A percentile compares a stretch with the other conserved stretches of the same genome.
Conservation (phyloP, 148 eudicot species). For the Persicaria tinctoria region DNA sequence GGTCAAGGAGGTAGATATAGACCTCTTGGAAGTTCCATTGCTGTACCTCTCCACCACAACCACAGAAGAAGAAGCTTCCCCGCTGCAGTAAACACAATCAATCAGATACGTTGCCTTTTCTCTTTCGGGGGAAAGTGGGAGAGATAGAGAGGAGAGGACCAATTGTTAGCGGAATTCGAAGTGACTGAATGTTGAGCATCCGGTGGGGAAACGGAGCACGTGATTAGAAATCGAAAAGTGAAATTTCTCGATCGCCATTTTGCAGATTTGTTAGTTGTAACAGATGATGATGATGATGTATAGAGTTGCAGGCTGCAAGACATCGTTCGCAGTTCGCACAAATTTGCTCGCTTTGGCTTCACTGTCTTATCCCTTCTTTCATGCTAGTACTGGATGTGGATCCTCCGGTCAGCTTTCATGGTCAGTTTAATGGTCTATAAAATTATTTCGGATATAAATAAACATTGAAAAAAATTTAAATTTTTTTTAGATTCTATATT, state of each 20-base stretch:
- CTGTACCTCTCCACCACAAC: slow-evolving; percentile 63
- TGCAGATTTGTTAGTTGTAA: neutral
- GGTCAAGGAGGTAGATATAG: slow-evolving; percentile 4
- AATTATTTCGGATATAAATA: too few relatives aligned
- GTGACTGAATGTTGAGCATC: slow-evolving; percentile 9
- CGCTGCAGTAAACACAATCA: slow-evolving; percentile 27
- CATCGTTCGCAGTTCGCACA: neutral
- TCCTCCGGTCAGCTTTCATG: too few relatives aligned
- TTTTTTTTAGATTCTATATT: too few relatives aligned
- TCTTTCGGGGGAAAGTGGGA: neutral
- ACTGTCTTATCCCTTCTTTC: slow-evolving; percentile 1
- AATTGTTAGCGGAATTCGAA: slow-evolving; percentile 11
- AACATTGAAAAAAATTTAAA: too few relatives aligned
- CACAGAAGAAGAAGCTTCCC: slow-evolving; percentile 24
- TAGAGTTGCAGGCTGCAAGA: slow-evolving; percentile 2
- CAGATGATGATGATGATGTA: too few relatives aligned
- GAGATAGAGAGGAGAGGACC: neutral
- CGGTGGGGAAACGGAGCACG: slow-evolving; percentile 16
- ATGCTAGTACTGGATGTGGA: too few relatives aligned
- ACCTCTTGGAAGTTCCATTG: slow-evolving; percentile 82
- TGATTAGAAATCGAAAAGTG: neutral
- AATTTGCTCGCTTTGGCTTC: neutral
- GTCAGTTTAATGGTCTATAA: too few relatives aligned
- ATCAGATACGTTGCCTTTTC: neutral
- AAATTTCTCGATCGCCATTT: slow-evolving; percentile 5